A percentile compares a stretch with the other conserved stretches of the same genome.
phyloP scores from a whole-genome alignment of 2,329 filamentous ascomycete species.

The Immersiporthe knoxdaviesiana region DNA sequence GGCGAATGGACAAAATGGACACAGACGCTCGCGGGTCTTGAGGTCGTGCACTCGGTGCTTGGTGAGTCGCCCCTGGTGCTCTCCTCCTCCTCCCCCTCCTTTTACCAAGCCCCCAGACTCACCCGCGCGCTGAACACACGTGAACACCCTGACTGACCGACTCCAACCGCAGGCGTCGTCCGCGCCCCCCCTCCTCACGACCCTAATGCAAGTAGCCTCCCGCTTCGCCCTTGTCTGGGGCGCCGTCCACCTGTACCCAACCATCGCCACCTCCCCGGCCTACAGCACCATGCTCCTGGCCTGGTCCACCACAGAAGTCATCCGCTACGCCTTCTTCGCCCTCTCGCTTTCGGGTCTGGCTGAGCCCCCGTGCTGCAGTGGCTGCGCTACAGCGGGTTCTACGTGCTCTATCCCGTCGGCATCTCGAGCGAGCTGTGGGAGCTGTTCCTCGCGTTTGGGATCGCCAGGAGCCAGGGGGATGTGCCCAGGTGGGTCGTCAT shows the following conservation, averaged over 20 bases:
- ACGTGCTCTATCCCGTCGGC: slow-evolving; percentile 87
- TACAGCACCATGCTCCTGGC: slow-evolving; percentile 82
- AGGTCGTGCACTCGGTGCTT: slow-evolving; percentile 78
- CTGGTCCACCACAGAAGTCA: slow-evolving; percentile 89
- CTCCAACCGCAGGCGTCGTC: slow-evolving; percentile 67
- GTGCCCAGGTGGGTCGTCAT: slow-evolving; percentile 29
- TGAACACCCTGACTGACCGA: background rate
- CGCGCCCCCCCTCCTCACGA: slow-evolving; percentile 84
- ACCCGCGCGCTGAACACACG: background rate
- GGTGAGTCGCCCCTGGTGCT: slow-evolving; percentile 60
- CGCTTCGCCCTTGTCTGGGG: slow-evolving; percentile 90
- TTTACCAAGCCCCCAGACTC: background rate
- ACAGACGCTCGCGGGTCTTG: slow-evolving; percentile 81
- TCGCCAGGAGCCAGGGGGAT: slow-evolving; percentile 51
- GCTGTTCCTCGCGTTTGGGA: slow-evolving; percentile 68
- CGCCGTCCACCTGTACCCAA: slow-evolving; percentile 74
- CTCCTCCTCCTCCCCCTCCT: background rate
- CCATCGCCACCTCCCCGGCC: slow-evolving; percentile 57
- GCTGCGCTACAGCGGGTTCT: slow-evolving; percentile 92
- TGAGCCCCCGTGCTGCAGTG: slow-evolving; percentile 72
- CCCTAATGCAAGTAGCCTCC: slow-evolving; percentile 84
- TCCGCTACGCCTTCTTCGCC: slow-evolving; percentile 91
- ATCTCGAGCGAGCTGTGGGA: slow-evolving; percentile 86
- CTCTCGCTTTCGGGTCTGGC: slow-evolving; percentile 63
- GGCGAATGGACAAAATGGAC: slow-evolving; percentile 75